Evolutionary conservation across 805 yeast genomes (phyloP).

Genomic region (Candida vaughaniae): DNA sequence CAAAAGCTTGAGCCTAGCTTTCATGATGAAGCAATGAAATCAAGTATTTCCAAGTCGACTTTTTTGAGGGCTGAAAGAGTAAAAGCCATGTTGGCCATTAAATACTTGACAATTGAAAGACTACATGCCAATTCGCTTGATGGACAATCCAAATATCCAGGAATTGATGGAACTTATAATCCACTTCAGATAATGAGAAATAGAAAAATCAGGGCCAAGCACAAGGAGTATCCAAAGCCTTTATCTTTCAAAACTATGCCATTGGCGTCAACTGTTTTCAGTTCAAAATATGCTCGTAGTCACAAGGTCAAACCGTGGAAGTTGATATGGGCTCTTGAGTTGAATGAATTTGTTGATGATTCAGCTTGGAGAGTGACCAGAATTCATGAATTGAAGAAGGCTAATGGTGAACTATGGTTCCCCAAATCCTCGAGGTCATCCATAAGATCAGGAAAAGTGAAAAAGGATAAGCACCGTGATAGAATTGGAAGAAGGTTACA

Average conservation of each 20-base stretch:
- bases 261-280: conserved; percentile 64
- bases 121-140: conserved; percentile 16
- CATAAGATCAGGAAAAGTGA: conserved; percentile 2
- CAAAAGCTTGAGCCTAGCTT: conserved; percentile 1
- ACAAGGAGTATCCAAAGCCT: conserved; percentile 47
- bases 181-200: conserved; percentile 83
- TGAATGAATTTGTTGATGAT: conserved; percentile 59
- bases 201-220: conserved; percentile 54
- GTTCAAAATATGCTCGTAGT: conserved; percentile 25
- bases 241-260: conserved; percentile 51
- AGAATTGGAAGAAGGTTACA: conserved; percentile 23
- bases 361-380: conserved; percentile 55
- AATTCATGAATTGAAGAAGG: conserved; percentile 49
- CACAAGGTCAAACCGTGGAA: conserved; percentile 36
- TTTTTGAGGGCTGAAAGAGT: conserved; percentile 50
- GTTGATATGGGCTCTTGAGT: conserved; percentile 63
- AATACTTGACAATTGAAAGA: conserved; percentile 48
- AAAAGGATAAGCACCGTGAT: not conserved
- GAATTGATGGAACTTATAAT: conserved; percentile 70
- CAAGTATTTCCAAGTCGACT: conserved; percentile 34
- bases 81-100: conserved; percentile 46
- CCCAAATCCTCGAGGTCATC: conserved; percentile 9
- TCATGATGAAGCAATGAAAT: not conserved
- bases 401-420: conserved; percentile 54
- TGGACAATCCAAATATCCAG: conserved; percentile 31